Evolutionary conservation across 1,284 basidiomycete genomes (phyloP), one percentile per base, ranked within the genome.

Genomic region (Termitomyces sp.): DNA sequence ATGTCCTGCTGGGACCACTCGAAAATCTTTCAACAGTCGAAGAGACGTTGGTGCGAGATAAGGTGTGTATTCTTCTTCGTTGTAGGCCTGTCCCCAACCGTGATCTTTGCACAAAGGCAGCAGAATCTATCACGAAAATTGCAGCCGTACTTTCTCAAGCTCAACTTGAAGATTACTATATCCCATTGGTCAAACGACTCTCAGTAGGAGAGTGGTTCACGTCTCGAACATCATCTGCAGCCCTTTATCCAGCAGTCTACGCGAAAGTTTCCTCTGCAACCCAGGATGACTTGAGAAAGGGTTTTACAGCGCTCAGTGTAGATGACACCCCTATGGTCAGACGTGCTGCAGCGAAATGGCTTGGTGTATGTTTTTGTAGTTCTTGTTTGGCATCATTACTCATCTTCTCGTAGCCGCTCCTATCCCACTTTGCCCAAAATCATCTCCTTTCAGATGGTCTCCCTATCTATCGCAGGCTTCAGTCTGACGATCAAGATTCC

Each of bases 241-340:
- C 95, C 2, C 81, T 99, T 31, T 99, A 94, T 69, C 86, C 94
- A 9, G 86, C 94, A n/a, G 91, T 93, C 24, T 99, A 99, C 70
- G 77, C 85, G 33, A 86, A 84, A 65, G 90, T 92, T 12, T 81
- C 86, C 1, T 71, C 85, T 15, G 67, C 78, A 42, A 79, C 88
- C 53, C 94, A 98, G 71, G 92, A 94, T 56, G 96, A 98, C 53
- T 77, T 99, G 65, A 84, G 95, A 61, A 90, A 89, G 70, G 84
- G 90, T 57, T 99, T 92, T 65, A 80, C 86, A 13, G 80, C 83
- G 17, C 82, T 99, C 38, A 90, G 90, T 43, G 82, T 86, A 33
- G 97, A 99, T 68, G 97, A 99, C 69, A 99, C 97, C 13, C 97
- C 97, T 34, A 99, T 99, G 97, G 97, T 99, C 60, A 83, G 96